phyloP scores from a whole-genome alignment of 1,139 yeast genomes.

The Hansenula sp. region DNA sequence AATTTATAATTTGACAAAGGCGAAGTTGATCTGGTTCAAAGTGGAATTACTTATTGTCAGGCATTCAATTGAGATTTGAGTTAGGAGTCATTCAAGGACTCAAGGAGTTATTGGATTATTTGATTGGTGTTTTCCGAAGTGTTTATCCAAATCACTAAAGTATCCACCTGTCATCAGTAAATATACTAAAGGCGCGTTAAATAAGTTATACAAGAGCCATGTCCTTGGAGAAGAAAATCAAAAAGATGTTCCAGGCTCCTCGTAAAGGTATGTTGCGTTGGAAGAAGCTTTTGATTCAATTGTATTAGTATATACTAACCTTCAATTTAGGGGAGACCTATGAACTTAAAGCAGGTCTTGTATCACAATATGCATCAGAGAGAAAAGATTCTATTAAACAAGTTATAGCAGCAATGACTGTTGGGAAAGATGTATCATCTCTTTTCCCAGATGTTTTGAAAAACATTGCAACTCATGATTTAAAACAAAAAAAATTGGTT shows the following conservation, averaged over 20 bases:
- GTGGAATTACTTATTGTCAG: too few relatives aligned
- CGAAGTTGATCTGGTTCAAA: too few relatives aligned
- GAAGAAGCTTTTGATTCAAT: too few relatives aligned
- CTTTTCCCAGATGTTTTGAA: constrained; percentile 94
- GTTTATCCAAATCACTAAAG: too few relatives aligned
- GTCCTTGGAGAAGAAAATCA: constrained; percentile 31
- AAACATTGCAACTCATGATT: constrained; percentile 94
- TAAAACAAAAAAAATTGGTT: constrained; percentile 94
- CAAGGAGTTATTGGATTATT: too few relatives aligned
- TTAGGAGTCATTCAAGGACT: too few relatives aligned
- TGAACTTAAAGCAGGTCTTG: constrained; percentile 85
- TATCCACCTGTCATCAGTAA: constrained; percentile 1
- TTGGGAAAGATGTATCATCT: constrained; percentile 96
- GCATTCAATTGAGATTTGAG: too few relatives aligned
- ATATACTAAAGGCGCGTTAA: background rate
- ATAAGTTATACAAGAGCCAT: background rate
- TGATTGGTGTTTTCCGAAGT: too few relatives aligned
- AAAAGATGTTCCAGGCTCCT: constrained; percentile 56
- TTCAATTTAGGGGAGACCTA: constrained; percentile 67
- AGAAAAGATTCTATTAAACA: constrained; percentile 95
- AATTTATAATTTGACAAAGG: too few relatives aligned
- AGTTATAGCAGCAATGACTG: constrained; percentile 97
- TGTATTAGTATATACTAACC: too few relatives aligned
- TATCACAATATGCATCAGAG: constrained; percentile 91
- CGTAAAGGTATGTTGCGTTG: constrained; percentile 35